Evolutionary conservation across 202 grass and related monocot species (phyloP).

Genomic region (Alloteropsis angusta): DNA sequence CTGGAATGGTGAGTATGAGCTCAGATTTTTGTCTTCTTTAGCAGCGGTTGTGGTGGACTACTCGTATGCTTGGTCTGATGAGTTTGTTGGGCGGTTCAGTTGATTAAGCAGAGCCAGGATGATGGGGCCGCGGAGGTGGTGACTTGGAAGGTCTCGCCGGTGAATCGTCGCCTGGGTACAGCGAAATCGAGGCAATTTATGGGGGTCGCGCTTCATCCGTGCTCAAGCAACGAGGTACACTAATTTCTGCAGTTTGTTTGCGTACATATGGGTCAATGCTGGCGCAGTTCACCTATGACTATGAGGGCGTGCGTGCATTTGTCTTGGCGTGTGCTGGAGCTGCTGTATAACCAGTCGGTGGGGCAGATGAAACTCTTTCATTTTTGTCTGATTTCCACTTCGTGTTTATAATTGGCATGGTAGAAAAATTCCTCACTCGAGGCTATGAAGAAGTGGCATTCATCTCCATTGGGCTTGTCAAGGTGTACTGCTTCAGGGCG

Average conservation of each 20-base stretch:
- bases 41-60: neutral
- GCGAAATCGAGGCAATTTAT: constrained; percentile 46
- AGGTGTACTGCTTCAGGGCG: constrained; percentile 22
- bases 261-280: neutral
- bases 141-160: constrained; percentile 88
- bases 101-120: constrained; percentile 94
- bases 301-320: neutral
- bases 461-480: constrained; percentile 34
- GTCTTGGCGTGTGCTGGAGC: neutral
- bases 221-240: constrained; percentile 49
- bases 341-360: neutral
- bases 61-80: neutral
- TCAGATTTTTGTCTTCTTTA: neutral
- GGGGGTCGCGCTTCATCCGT: constrained; percentile 42
- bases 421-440: constrained; percentile 48
- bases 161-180: constrained; percentile 56
- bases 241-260: neutral
- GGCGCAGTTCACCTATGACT: neutral
- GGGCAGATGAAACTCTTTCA: neutral
- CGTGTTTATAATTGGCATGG: neutral
- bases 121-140: constrained; percentile 61
- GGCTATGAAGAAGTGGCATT: constrained; percentile 64
- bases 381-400: neutral
- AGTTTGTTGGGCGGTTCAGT: constrained; percentile 34
- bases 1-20: constrained; percentile 69